These are phyloP conservation scores for Acacia pycnantha DNA, from an alignment of 331 rosid species.

Conservation along the genomic window DNA sequence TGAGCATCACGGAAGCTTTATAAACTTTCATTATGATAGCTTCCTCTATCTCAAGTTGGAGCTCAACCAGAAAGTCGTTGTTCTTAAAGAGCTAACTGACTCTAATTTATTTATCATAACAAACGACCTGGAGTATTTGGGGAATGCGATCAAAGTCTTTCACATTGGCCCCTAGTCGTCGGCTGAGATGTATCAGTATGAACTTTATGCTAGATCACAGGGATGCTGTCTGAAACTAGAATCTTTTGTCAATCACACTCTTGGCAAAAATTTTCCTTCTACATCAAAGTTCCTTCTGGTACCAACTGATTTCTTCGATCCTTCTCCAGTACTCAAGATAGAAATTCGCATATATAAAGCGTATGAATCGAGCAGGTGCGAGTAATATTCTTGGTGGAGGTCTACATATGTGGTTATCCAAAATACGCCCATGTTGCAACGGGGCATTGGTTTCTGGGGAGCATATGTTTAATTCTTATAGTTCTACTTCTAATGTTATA, in stretches of 20 bases:
- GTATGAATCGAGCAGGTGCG: slow-evolving; percentile 10
- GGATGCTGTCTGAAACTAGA: no score
- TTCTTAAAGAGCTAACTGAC: slow-evolving; percentile 54
- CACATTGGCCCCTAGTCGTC: slow-evolving; percentile 50
- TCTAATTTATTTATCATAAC: slow-evolving; percentile 49
- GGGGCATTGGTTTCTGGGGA: background rate
- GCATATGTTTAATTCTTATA: background rate
- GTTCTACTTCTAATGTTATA: no score
- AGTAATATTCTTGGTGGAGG: background rate
- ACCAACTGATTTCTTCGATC: slow-evolving; percentile 36
- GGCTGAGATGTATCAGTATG: background rate
- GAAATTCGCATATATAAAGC: no score
- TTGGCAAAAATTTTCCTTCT: no score
- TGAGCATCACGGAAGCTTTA: background rate
- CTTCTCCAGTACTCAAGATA: background rate
- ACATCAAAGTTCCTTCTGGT: slow-evolving; percentile 44
- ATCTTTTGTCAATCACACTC: no score
- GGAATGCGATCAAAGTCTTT: slow-evolving; percentile 43
- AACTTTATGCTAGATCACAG: no score
- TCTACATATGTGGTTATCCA: no score
- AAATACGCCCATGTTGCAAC: no score
- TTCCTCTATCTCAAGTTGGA: slow-evolving; percentile 10
- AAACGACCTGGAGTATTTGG: slow-evolving; percentile 30
- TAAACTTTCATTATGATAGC: background rate
- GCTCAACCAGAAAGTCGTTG: slow-evolving; percentile 15